A percentile compares a stretch with the other conserved stretches of the same genome.
Conservation (phyloP, 2,329 filamentous ascomycete species). For the Monilinia vaccinii-corymbosi region DNA sequence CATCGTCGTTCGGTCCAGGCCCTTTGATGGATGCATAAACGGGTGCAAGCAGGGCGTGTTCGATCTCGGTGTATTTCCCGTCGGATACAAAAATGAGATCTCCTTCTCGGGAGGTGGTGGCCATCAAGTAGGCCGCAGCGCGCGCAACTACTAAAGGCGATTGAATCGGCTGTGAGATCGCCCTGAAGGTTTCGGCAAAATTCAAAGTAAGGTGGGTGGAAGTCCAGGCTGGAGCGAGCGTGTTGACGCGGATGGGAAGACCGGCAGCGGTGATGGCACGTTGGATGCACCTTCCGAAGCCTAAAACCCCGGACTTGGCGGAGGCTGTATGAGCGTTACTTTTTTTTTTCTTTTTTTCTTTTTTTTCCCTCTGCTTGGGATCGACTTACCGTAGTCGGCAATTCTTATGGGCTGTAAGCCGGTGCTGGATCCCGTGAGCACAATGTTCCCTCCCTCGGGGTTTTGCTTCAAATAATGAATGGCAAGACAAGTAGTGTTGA, state of each 20-base stretch:
- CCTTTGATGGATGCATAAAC: slow-evolving; percentile 30
- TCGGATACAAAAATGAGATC: slow-evolving; percentile 42
- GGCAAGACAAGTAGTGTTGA: slow-evolving; percentile 42
- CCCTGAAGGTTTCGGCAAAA: too few relatives aligned
- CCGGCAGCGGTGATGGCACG: slow-evolving; percentile 28
- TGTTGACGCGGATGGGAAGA: slow-evolving; percentile 42
- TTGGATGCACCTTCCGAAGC: slow-evolving; percentile 41
- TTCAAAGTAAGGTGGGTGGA: too few relatives aligned
- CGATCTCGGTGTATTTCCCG: slow-evolving; percentile 44
- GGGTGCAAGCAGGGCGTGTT: slow-evolving; percentile 36
- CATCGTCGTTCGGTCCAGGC: slow-evolving; percentile 30
- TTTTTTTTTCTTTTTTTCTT: slow-evolving; percentile 28
- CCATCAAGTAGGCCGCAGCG: slow-evolving; percentile 41
- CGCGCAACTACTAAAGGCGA: slow-evolving; percentile 38
- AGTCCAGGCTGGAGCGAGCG: slow-evolving; percentile 47
- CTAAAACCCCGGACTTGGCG: slow-evolving; percentile 46
- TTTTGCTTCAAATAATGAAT: slow-evolving; percentile 42
- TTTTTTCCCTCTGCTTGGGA: not conserved
- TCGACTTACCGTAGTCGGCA: slow-evolving; percentile 37
- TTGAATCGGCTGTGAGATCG: slow-evolving; percentile 37
- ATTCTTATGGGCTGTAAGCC: slow-evolving; percentile 41
- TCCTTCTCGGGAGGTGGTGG: slow-evolving; percentile 38
- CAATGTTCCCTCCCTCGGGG: slow-evolving; percentile 40
- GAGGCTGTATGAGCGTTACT: slow-evolving; percentile 30
- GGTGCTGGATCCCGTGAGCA: slow-evolving; percentile 43